These are phyloP conservation scores for Wickerhamomyces strasburgensis DNA, from an alignment of 805 yeast species.

Conservation along the genomic window DNA sequence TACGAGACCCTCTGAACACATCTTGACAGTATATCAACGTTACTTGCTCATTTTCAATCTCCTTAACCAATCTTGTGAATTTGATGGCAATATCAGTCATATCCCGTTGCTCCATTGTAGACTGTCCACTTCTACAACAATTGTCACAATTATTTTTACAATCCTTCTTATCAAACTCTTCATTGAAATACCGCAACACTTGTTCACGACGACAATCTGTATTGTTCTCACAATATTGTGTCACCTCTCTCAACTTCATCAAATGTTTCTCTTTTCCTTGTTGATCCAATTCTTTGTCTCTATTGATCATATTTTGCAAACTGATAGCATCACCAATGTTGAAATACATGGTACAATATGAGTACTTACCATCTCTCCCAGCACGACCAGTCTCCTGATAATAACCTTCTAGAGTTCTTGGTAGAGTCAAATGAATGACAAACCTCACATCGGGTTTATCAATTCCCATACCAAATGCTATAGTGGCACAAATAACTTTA, in stretches of 20 bases:
- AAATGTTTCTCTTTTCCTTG: slow-evolving; percentile 71
- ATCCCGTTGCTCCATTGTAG: slow-evolving; percentile 51
- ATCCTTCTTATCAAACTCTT: slow-evolving; percentile 57
- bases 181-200: slow-evolving; percentile 88
- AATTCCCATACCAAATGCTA: slow-evolving; percentile 99
- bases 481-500: slow-evolving; percentile 90
- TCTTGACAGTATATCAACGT: slow-evolving; percentile 82
- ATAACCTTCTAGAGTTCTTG: slow-evolving; percentile 90
- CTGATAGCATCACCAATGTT: slow-evolving; percentile 74
- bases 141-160: slow-evolving; percentile 84
- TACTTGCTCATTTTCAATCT: slow-evolving; percentile 53
- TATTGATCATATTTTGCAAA: slow-evolving; percentile 69
- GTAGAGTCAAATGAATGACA: slow-evolving; percentile 84
- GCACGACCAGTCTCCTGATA: slow-evolving; percentile 99
- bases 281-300: slow-evolving; percentile 62
- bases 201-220: slow-evolving; percentile 89
- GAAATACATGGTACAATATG: slow-evolving; percentile 81
- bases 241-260: slow-evolving; percentile 72
- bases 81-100: slow-evolving; percentile 59
- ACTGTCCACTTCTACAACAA: slow-evolving; percentile 47
- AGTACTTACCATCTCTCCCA: slow-evolving; percentile 86
- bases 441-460: slow-evolving; percentile 94
- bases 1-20: slow-evolving; percentile 67
- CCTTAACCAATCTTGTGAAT: slow-evolving; percentile 54
- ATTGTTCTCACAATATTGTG: slow-evolving; percentile 85